Evolutionary conservation across 306 rosid species (phyloP).

Genomic region (Medicago arabica): DNA sequence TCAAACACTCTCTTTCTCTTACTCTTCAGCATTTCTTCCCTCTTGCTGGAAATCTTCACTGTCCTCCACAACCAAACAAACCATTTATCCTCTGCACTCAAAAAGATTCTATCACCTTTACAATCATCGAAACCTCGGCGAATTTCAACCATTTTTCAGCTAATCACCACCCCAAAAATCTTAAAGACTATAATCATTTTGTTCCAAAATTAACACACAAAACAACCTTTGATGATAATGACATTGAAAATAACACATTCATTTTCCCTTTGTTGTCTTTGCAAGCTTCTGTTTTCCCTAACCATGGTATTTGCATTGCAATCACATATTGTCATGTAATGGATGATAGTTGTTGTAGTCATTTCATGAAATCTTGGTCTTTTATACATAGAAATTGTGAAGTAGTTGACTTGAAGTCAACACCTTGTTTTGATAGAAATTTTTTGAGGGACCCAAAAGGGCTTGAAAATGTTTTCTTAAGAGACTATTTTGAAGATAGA

Average conservation of each 20-base stretch:
- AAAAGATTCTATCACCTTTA: slow-evolving; percentile 14
- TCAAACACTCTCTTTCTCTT: slow-evolving; percentile 56
- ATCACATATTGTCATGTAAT: slow-evolving; percentile 53
- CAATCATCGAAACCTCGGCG: neutral
- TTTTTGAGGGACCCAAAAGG: slow-evolving; percentile 36
- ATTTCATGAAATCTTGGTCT: slow-evolving; percentile 53
- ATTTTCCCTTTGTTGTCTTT: slow-evolving; percentile 37
- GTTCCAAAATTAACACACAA: slow-evolving; percentile 32
- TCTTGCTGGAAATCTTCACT: slow-evolving; percentile 46
- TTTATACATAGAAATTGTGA: slow-evolving; percentile 14
- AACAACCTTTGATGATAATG: neutral
- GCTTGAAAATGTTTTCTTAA: slow-evolving; percentile 43
- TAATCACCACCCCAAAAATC: slow-evolving; percentile 24
- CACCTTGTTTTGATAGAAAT: slow-evolving; percentile 40
- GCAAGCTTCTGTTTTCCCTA: slow-evolving; percentile 43
- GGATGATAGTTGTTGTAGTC: slow-evolving; percentile 39
- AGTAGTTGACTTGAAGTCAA: neutral
- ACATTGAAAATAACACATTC: neutral
- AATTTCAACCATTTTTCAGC: slow-evolving; percentile 41
- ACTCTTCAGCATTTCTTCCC: slow-evolving; percentile 45
- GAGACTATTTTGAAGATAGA: slow-evolving; percentile 38
- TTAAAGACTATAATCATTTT: slow-evolving; percentile 24
- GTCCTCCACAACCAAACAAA: slow-evolving; percentile 45
- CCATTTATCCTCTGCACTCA: slow-evolving; percentile 37
- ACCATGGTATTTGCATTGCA: slow-evolving; percentile 46